Percentiles rank a stretch among this genome's conserved stretches.
These are phyloP conservation scores for Fusarium dimerum DNA, from an alignment of 2,329 filamentous ascomycete species.

Conservation along the genomic window DNA sequence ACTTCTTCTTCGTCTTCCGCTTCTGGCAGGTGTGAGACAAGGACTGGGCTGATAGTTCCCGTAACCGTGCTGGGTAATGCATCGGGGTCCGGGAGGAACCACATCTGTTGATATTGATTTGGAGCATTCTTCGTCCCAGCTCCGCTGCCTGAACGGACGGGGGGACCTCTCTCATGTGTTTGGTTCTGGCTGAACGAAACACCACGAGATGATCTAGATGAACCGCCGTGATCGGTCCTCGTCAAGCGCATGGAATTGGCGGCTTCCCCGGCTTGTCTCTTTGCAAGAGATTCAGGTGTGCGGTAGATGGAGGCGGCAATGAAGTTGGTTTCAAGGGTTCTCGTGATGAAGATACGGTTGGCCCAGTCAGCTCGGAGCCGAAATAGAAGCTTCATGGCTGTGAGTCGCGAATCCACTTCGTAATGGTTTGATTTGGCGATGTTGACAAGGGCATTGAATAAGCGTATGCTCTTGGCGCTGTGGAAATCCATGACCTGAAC, in stretches of 20 bases:
- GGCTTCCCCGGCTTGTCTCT: slow-evolving; percentile 54
- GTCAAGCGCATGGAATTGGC: slow-evolving; percentile 45
- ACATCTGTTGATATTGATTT: slow-evolving; percentile 52
- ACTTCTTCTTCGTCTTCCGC: slow-evolving; percentile 13
- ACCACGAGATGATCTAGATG: slow-evolving; percentile 47
- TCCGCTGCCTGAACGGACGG: slow-evolving; percentile 45
- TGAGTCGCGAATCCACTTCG: slow-evolving; percentile 70
- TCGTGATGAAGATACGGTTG: slow-evolving; percentile 71
- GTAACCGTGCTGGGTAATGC: slow-evolving; percentile 53
- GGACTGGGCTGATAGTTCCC: slow-evolving; percentile 49
- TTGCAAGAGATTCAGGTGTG: slow-evolving; percentile 53
- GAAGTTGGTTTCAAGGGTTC: slow-evolving; percentile 69
- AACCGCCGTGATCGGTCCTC: slow-evolving; percentile 44
- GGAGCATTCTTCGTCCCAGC: slow-evolving; percentile 34
- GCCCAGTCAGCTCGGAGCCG: slow-evolving; percentile 81
- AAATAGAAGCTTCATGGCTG: slow-evolving; percentile 77
- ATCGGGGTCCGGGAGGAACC: slow-evolving; percentile 58
- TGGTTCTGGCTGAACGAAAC: slow-evolving; percentile 54
- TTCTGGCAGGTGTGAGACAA: slow-evolving; percentile 44
- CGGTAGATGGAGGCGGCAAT: slow-evolving; percentile 73
- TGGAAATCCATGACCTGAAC: slow-evolving; percentile 69
- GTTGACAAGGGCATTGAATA: slow-evolving; percentile 64
- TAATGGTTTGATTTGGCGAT: slow-evolving; percentile 62
- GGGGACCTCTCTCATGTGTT: slow-evolving; percentile 42
- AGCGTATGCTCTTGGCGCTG: slow-evolving; percentile 61